Conservation (phyloP, 306 rosid species). For the Cucurbita maxima region DNA sequence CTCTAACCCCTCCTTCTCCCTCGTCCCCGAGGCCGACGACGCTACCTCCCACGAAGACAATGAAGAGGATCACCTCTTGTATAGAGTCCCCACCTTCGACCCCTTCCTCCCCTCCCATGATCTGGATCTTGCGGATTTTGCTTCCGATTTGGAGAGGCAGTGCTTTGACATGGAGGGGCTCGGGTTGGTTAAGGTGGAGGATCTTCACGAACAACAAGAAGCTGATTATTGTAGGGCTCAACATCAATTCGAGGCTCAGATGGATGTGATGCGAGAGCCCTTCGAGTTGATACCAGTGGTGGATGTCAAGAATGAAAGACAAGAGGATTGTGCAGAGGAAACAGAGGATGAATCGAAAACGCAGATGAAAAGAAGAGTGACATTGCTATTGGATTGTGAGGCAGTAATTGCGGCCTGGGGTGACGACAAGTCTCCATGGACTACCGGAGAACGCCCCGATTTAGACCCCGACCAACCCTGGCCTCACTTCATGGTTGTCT, state of each 20-base stretch:
- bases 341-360: not conserved
- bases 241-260: conserved; percentile 11
- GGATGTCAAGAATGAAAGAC: conserved; percentile 1
- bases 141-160: conserved; percentile 61
- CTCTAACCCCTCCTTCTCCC: conserved; percentile 12
- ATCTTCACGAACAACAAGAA: not conserved
- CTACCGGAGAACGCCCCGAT: conserved; percentile 42
- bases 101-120: no score
- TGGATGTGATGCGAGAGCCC: conserved; percentile 33
- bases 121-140: conserved; percentile 53
- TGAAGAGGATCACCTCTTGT: conserved; percentile 18
- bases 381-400: conserved; percentile 56
- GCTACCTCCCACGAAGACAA: conserved; percentile 35
- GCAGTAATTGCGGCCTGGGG: conserved; percentile 63
- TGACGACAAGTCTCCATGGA: conserved; percentile 58
- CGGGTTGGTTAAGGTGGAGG: conserved; percentile 33
- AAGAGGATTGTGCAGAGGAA: not conserved
- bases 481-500: conserved; percentile 39
- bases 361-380: conserved; percentile 20
- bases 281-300: conserved; percentile 18
- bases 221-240: not conserved
- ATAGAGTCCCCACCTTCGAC: not conserved
- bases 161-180: conserved; percentile 70
- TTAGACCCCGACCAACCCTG: conserved; percentile 30
- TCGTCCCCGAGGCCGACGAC: conserved; percentile 56